Evolutionary conservation across 1,284 basidiomycete genomes (phyloP).

Genomic region (Leccinum angustisporum): DNA sequence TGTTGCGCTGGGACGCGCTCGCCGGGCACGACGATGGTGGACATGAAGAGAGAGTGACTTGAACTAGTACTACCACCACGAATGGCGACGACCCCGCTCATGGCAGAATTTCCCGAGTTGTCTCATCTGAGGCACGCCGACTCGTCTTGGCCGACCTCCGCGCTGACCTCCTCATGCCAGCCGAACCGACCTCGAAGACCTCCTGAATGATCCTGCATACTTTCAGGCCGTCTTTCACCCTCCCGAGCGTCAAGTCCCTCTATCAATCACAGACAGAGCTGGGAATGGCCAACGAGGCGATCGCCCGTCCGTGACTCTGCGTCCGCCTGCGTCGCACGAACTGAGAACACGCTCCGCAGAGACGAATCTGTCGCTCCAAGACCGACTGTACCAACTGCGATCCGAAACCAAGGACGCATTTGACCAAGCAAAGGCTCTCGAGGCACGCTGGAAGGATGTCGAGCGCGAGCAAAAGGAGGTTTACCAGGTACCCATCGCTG

Average conservation of each 20-base stretch:
- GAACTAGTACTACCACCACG: constrained; percentile 8
- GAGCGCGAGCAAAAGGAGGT: constrained; percentile 85
- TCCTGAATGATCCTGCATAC: constrained; percentile 77
- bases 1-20: constrained; percentile 67
- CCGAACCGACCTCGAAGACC: constrained; percentile 84
- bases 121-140: constrained; percentile 61
- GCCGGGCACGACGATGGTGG: constrained; percentile 61
- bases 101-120: constrained; percentile 70
- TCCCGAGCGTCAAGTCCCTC: constrained; percentile 70
- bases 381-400: constrained; percentile 69
- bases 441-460: constrained; percentile 79
- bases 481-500: constrained; percentile 65
- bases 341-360: constrained; percentile 35
- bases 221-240: constrained; percentile 86
- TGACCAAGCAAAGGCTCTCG: constrained; percentile 77
- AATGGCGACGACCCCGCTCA: constrained; percentile 42
- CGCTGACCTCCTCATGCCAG: constrained; percentile 39
- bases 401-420: constrained; percentile 83
- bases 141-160: constrained; percentile 3
- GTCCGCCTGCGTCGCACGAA: constrained; percentile 1
- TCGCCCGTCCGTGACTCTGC: constrained; percentile 64
- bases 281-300: constrained; percentile 77
- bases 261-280: constrained; percentile 77
- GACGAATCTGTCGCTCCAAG: constrained; percentile 74
- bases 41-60: constrained; percentile 39